A percentile compares a stretch with the other conserved stretches of the same genome.
Evolutionary conservation across 768 basidiomycete genomes (phyloP).

Genomic region (Exidia glandulosa): DNA sequence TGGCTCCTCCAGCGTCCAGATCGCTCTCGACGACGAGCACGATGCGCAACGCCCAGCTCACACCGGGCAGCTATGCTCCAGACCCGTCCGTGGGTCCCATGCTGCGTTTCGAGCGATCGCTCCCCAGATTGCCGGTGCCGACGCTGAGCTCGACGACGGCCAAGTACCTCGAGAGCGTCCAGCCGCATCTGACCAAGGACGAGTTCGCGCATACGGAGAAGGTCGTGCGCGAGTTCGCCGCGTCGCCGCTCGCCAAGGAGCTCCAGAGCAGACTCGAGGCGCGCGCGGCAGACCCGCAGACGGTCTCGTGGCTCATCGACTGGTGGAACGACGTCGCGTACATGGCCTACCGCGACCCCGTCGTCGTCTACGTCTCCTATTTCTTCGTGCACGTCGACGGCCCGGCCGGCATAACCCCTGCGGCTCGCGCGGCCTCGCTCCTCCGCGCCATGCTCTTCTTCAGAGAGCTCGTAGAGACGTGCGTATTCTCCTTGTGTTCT

Average conservation of each 20-base stretch:
- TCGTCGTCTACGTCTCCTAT: conserved; percentile 89
- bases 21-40: not conserved
- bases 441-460: conserved; percentile 82
- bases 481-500: conserved; percentile 13
- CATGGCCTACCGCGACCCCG: conserved; percentile 80
- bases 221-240: conserved; percentile 55
- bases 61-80: conserved; percentile 26
- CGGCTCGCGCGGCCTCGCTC: conserved; percentile 67
- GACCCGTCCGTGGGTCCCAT: conserved; percentile 54
- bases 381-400: conserved; percentile 85
- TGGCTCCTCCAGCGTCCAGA: not conserved
- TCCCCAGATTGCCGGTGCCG: conserved; percentile 77
- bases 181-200: conserved; percentile 58
- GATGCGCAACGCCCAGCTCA: not conserved
- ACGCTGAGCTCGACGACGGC: conserved; percentile 67
- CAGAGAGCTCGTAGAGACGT: conserved; percentile 75
- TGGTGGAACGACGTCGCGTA: conserved; percentile 98
- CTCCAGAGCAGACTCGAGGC: conserved; percentile 71
- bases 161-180: conserved; percentile 82
- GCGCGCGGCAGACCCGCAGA: conserved; percentile 49
- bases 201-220: conserved; percentile 49
- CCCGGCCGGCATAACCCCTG: conserved; percentile 38
- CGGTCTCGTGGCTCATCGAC: conserved; percentile 80
- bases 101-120: conserved; percentile 61
- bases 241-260: conserved; percentile 53